Base-by-base conservation (phyloP, 139 green algal genomes). In the Mychonastes homosphaera region DNA sequence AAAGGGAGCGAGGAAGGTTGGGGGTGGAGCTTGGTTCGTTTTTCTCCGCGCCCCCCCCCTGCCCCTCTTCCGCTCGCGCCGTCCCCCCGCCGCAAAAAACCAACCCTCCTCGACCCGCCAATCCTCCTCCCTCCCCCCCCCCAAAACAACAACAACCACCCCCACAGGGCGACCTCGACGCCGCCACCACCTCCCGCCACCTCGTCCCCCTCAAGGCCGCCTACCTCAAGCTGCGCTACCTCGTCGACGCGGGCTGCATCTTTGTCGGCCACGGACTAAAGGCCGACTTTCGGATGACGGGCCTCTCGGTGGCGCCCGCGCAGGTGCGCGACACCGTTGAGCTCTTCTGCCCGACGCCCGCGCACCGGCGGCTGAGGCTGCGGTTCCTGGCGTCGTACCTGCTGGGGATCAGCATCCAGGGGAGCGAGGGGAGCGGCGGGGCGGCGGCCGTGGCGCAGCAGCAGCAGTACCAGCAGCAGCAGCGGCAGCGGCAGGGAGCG, bases 231-330 rank as follows among this genome's bases (percentile, higher is more conserved):
- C 76, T 95, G 55, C 71, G 81, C 54, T 87, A 88, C 76, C 79
- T 97, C 70, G 78, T 94, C 36, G 87, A 95, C 50, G 46, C 36
- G 2, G 86, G 88, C 32, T 87, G 77, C 53, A 69, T 89, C 53
- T 94, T 97, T 68, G 81, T 97, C 23, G 90, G 90, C 4, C 90
- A 97, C 67, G 90, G 89, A 45, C 76, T 97, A 15, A 88, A 87
- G 53, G 87, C 95, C 54, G 90, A 97, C 81, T 96, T 97, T 65
- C 73, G 79, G 34, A 95, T 95, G 74, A 81, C 96, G 75, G 96
- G 96, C 80, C 84, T 97, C 35, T 69, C 87, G 23, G 81, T 97
- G 69, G 89, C 90, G 10, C 70, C 76, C 2, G 65, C 83, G 18
- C 89, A 96, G 84, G 72, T 96, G 8, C 61, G 95, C 3, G 90